phyloP scores from a whole-genome alignment of 139 green algal species.

The Nannochloris sp. region DNA sequence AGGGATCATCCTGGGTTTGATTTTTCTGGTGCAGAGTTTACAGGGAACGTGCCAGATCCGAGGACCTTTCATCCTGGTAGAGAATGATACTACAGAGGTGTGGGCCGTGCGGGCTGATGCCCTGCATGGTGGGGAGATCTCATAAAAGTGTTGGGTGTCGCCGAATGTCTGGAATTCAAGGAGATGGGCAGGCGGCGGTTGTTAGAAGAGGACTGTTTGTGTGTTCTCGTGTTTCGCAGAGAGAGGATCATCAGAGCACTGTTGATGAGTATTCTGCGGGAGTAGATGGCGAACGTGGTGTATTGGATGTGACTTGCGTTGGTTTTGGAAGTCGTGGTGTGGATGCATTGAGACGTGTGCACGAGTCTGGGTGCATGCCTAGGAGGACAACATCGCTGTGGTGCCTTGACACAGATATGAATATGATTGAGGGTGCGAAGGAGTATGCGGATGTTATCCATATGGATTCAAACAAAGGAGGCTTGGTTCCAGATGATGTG shows the following conservation, averaged over 20 bases:
- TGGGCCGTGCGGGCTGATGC: too few relatives aligned
- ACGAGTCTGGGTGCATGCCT: conserved; percentile 4
- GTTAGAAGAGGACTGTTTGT: too few relatives aligned
- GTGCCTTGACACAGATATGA: conserved; percentile 36
- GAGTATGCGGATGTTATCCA: conserved; percentile 11
- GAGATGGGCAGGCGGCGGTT: too few relatives aligned
- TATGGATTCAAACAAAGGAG: neutral
- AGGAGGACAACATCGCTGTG: conserved; percentile 11
- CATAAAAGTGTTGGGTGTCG: too few relatives aligned
- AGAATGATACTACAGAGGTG: conserved; percentile 20
- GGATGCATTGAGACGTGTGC: conserved; percentile 44
- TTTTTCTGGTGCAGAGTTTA: conserved; percentile 77
- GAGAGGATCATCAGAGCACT: too few relatives aligned
- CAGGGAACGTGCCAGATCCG: conserved; percentile 65
- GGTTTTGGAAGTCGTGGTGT: conserved; percentile 52
- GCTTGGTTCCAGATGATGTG: conserved; percentile 15
- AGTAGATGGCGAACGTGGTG: too few relatives aligned
- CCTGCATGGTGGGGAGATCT: too few relatives aligned
- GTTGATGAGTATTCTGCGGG: too few relatives aligned
- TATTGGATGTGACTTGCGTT: conserved; percentile 7
- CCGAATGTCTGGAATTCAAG: too few relatives aligned
- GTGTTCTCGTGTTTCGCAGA: too few relatives aligned
- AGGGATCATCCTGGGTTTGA: conserved; percentile 91
- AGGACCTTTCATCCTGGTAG: conserved; percentile 65
- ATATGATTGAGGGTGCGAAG: conserved; percentile 9